Evolutionary conservation across 495 filamentous ascomycete genomes (phyloP), one percentile per base, ranked within the genome.

Genomic region (Penicillium cataractarum): DNA sequence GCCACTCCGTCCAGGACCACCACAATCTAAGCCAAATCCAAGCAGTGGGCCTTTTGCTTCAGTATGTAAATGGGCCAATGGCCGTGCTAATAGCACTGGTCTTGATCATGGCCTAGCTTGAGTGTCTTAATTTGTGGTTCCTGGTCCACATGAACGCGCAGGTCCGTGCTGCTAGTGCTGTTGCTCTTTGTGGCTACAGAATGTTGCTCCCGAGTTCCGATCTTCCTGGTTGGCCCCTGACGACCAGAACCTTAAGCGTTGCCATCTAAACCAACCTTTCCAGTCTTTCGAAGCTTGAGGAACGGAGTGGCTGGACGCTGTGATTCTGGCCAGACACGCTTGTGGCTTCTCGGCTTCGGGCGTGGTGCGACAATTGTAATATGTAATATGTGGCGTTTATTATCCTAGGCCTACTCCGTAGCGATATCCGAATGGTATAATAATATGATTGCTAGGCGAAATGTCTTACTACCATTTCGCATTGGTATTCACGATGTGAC

Each of bases 191-290:
- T 60, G 21, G 39, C 60, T 63, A 48, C 60, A 52, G 60, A 60
- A 60, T 63, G 64, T 39, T 53, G 6, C 39, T 57, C 35, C 53
- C 60, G 57, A 55, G 27, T 39, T 58, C 48, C 63, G 46, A 65
- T 29, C 9, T 27, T 61, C 22, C 35, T 39, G 24, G 24, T 53
- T n/a, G 6, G 12, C 50, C 35, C 29, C 42, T 37, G 33, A 27
- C 33, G 46, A 33, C 44, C 19, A 56, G 57, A 65, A 56, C 62
- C 52, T 57, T 60, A 10, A 44, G 40, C 19, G 4, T 44, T 44
- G 19, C n/a, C 40, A 21, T 44, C 10, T 9, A 44, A 31, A 31
- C 7, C 29, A 31, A 4, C 29, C 4, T 31, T 31, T 7, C 7
- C 7, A 31, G 7, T 31, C 29, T 7, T 31, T 31, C 7, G 3